Base-by-base conservation (phyloP, 73 alveolate genomes). In the Loxodes magnus region DNA sequence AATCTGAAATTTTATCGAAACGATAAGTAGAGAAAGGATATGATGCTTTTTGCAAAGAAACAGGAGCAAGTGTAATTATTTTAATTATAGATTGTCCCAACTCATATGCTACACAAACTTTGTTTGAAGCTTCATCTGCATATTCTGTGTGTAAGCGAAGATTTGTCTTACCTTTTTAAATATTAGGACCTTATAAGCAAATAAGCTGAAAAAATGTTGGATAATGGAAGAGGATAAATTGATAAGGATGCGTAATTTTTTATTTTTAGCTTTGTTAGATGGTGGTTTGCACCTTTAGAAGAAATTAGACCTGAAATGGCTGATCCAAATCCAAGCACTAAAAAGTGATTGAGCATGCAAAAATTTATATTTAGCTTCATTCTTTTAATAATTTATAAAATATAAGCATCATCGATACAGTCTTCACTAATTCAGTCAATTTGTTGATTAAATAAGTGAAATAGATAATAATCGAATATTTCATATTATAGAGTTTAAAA, bases 151-250 rank as follows among this genome's bases (percentile, higher is more conserved):
- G 71, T 78, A 56, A 83, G 88, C 39, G 97, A 87, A 43, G 97
- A 87, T 56, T 78, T 84, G 85, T 64, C 88, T 19, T 82, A 38
- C 71, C 88, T 79, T 34, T 80, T 87, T 50, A 87, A 87, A 65
- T 82, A 62, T 68, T 68, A 75, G 68, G 94, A 87, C 64, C 86
- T 81, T 5, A 56, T 87, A 30, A 78, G 75, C 44, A 68, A 69
- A 36, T 57, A 87, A 19, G 86, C 89, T 35, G 70, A 65, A 23
- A 68, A 46, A 30, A 65, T 58, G 33, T 65, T 77, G 16, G 86
- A 84, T 63, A 93, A 87, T 48, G 90, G 84, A 5, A 29, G 39
- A 15, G 84, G 84, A n/a, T 31, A 62, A 26, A 77, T 77, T 21
- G 82, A 70, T 22, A 43, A n/a, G 16, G 39, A 27, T 41, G 43